phyloP scores from a whole-genome alignment of 2,329 filamentous ascomycete species.

The Xylariomycetidae sp. region DNA sequence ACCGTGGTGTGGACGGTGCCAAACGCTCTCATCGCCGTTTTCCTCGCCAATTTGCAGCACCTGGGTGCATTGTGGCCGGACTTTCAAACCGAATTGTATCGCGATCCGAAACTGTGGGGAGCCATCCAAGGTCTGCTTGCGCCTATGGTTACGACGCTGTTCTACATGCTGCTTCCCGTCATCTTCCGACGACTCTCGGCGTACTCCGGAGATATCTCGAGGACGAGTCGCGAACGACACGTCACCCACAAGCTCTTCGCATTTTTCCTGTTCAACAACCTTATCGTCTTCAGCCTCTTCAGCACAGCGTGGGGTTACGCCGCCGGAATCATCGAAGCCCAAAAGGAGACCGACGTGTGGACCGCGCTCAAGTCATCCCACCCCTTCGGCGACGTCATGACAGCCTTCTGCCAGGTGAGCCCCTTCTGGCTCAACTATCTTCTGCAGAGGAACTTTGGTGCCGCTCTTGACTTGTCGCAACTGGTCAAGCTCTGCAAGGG shows the following conservation, averaged over 20 bases:
- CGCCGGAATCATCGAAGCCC: conserved; percentile 52
- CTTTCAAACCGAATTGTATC: conserved; percentile 58
- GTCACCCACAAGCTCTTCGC: conserved; percentile 82
- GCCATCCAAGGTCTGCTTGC: conserved; percentile 85
- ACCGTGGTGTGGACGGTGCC: conserved; percentile 82
- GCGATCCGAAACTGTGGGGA: conserved; percentile 64
- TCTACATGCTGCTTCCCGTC: conserved; percentile 80
- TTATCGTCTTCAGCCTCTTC: conserved; percentile 87
- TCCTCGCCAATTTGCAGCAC: conserved; percentile 77
- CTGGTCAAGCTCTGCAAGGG: conserved; percentile 73
- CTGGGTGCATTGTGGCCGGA: conserved; percentile 70
- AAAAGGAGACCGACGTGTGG: conserved; percentile 57
- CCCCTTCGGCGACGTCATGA: conserved; percentile 30
- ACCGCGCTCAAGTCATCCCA: conserved; percentile 59
- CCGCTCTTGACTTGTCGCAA: conserved; percentile 83
- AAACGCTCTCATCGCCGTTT: conserved; percentile 88
- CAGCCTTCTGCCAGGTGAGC: conserved; percentile 16
- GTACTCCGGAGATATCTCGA: conserved; percentile 77
- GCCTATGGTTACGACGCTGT: conserved; percentile 74
- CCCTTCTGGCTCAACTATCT: conserved; percentile 18
- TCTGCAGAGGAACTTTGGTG: conserved; percentile 82
- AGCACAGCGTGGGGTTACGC: conserved; percentile 50
- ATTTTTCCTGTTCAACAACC: conserved; percentile 94
- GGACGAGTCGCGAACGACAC: conserved; percentile 82
- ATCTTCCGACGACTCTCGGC: conserved; percentile 85